Base-by-base conservation (phyloP, 139 green algal genomes). In the Volvox africanus region DNA sequence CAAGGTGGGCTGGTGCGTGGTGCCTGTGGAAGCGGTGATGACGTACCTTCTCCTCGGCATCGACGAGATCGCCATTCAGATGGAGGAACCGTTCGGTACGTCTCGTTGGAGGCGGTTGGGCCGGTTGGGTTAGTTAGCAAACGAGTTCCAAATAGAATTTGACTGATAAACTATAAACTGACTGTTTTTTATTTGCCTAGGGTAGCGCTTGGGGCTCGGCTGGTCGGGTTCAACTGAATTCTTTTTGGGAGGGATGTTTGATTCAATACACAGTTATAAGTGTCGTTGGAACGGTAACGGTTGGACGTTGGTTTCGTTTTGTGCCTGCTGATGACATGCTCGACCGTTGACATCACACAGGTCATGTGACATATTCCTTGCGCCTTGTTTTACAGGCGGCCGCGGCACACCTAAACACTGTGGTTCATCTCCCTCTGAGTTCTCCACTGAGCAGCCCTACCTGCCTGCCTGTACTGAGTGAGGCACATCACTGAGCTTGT, bases 51-150 rank as follows among this genome's bases (percentile, higher is more conserved):
- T 94, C 89, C 86, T 93, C 67, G 93, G 93, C 50, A 94, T 94
- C 35, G 93, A 94, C 30, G 93, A 95, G 84, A 95, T 94, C 62
- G 93, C 83, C 35, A 89, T 95, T 18, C 93, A 95, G 89, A 91
- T 94, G 69, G 89, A 93, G 86, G 87, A 86, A 33, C 50, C 78
- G 0, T 76, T 88, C 32, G 84, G 67, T 81, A 71, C 30, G 85
- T 68, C 22, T 9, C 33, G 1, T 73, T 30, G 21, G 65, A 11
- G 21, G 2, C 21, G 65, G 65, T 73, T 30, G 2, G 65, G 65
- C 11, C 21, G 65, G 21, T 24, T 73, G 65, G 21, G 65, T 24
- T 28, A 11, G 21, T 30, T 28, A 28, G 65, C 65, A 73, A 28
- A 28, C 24, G 65, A 73, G 2, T 73, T 28, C 21, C 9, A 28